phyloP scores from a whole-genome alignment of 768 basidiomycete species.

The Gelatoporia subvermispora region DNA sequence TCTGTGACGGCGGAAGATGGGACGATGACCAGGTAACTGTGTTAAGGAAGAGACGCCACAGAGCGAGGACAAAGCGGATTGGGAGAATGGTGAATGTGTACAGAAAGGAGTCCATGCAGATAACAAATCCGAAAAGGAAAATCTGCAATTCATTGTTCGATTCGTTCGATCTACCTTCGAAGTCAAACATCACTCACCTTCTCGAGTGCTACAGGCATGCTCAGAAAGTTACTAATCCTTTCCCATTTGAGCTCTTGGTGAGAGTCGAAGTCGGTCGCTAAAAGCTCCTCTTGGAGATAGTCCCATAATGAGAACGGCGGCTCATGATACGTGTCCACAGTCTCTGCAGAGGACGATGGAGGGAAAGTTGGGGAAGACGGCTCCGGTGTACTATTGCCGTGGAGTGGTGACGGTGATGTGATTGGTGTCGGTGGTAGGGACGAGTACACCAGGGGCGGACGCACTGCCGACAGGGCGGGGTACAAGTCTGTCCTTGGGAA shows the following conservation, averaged over 20 bases:
- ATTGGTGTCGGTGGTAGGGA: conserved; percentile 75
- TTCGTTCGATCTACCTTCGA: background rate
- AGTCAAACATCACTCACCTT: conserved; percentile 49
- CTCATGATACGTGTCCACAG: conserved; percentile 16
- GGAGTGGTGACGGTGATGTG: conserved; percentile 36
- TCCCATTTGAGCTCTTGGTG: conserved; percentile 96
- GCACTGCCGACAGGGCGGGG: background rate
- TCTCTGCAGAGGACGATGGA: background rate
- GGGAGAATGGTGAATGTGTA: conserved; percentile 98
- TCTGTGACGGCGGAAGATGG: conserved; percentile 79
- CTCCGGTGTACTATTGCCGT: conserved; percentile 9
- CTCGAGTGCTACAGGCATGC: conserved; percentile 88
- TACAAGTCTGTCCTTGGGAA: conserved; percentile 9
- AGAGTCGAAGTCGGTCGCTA: conserved; percentile 91
- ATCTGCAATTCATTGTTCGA: conserved; percentile 46
- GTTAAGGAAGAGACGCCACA: conserved; percentile 49
- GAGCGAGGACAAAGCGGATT: conserved; percentile 72
- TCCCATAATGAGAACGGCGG: conserved; percentile 86
- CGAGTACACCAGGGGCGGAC: conserved; percentile 51
- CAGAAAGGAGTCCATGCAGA: conserved; percentile 95
- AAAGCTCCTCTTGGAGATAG: conserved; percentile 80
- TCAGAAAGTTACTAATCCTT: conserved; percentile 91
- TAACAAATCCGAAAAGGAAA: conserved; percentile 84
- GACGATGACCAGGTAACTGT: conserved; percentile 40
- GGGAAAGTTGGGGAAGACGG: conserved; percentile 17